Conservation (phyloP, 2,329 filamentous ascomycete genomes). For the Claviceps capensis region DNA sequence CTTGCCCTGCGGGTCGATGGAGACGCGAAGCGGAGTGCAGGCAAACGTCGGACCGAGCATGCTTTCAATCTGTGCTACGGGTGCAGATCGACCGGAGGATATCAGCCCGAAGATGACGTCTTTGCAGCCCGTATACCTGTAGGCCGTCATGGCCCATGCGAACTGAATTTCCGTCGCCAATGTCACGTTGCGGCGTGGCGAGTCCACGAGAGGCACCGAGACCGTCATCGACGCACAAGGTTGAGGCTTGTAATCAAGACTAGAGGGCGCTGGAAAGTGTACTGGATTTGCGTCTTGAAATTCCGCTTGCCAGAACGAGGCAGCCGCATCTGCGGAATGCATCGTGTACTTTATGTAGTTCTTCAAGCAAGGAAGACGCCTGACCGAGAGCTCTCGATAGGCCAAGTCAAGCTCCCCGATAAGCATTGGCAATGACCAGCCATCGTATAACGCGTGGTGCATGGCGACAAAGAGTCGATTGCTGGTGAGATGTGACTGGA, state of each 20-base stretch:
- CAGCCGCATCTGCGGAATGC: background rate
- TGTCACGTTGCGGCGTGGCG: background rate
- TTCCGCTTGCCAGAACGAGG: background rate
- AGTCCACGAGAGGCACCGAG: background rate
- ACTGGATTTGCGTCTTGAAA: background rate
- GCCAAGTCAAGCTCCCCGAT: background rate
- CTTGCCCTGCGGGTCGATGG: background rate
- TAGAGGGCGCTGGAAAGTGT: background rate
- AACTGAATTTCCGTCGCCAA: background rate
- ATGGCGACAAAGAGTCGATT: background rate
- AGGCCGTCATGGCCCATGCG: background rate
- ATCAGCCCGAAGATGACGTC: background rate
- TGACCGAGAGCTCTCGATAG: background rate
- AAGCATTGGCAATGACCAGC: background rate
- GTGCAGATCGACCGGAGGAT: background rate
- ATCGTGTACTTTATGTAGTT: background rate
- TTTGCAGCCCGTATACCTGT: background rate
- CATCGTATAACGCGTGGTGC: conserved; percentile 1
- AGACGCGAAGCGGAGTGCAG: background rate
- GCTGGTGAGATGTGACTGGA: background rate
- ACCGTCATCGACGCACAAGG: background rate
- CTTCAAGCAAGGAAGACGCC: background rate
- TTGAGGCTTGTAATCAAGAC: background rate
- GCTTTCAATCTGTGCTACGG: background rate
- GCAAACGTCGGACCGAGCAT: background rate